Evolutionary conservation across 2,329 filamentous ascomycete genomes (phyloP), one percentile per base, ranked within the genome.

Genomic region (Penicillium corylophilum): DNA sequence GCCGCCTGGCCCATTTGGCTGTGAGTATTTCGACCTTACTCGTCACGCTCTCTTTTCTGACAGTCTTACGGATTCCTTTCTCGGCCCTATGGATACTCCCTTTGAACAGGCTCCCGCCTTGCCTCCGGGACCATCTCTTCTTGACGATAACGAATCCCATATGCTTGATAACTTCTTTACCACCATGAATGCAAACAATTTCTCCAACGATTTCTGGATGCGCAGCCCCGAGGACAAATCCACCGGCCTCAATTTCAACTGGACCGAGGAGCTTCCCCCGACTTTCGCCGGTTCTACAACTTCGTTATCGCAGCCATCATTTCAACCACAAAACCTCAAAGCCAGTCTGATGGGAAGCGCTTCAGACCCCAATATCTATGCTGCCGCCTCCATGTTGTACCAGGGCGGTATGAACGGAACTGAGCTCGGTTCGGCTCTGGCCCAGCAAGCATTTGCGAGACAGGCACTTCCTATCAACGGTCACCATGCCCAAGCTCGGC

Each of bases 261-360:
- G 72, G 72, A 57, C 67, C 23, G 64, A 68, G 18, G 81, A 83
- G 52, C 72, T 87, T 18, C 85, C 85, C 5, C 85, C 85, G 1
- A 79, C 79, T 44, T 84, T 88, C 57, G 81, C 88, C 72, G 85
- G 85, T 45, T 83, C 85, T 12, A 76, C 81, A 1, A 86, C 85
- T 18, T 86, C 83, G 3, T 81, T 82, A 56, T 83, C 84, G 16
- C 79, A 82, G 44, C 80, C 82, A 31, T 71, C 69, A 2, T 57
- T 65, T 22, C 57, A 65, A 40, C 62, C 65, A 33, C 63, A 63
- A 26, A 56, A 56, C 13, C 41, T 61, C 13, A 72, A 72, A 47
- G 41, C 60, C 10, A 61, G 61, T 7, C 46, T 62, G 46, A 53
- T 66, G 40, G 51, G 57, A 28, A 62, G 64, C 43, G 52, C 64